Base-by-base conservation (phyloP, 2,329 filamentous ascomycete species). In the Teratosphaeria epicoccoides region DNA sequence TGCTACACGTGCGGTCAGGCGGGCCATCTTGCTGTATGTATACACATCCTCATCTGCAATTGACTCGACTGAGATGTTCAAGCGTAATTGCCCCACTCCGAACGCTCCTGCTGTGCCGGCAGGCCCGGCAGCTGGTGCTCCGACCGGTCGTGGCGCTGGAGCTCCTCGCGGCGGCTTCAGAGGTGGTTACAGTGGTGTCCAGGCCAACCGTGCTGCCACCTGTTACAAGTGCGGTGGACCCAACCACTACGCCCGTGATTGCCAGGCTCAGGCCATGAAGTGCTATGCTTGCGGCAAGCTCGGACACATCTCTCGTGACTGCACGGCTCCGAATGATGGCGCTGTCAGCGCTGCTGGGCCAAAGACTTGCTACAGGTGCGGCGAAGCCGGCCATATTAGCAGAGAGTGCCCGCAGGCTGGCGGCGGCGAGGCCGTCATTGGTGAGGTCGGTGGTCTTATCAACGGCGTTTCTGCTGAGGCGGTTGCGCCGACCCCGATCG, bases 361-460 rank as follows among this genome's bases (percentile, higher is more conserved):
- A 68, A 98, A 97, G 83, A 95, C 90, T 59, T 98, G 93, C 82
- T 98, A 98, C 77, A 86, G 90, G 71, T 98, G 93, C 69, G 88
- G 91, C 60, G 87, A 96, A 76, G 83, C 89, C 53, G 93, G 93
- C 49, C 91, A 97, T 73, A 97, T 97, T 72, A 95, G 88, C 53
- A 86, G 91, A 57, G 91, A 97, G 63, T 96, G 93, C 77, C 86
- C 89, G 71, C 89, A 81, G 83, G 72, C 72, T 44, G 60, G 60
- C 49, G 66, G 64, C 52, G 63, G 64, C 49, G 61, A 63, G 50
- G 49, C 43, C 22, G 22, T 47, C 7, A 52, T 52, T 47, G 50
- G 53, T 20, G 49, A 54, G 25, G 24, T 20, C 24, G 46, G 26
- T 12, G 43, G 43, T 12, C 37, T 37, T 17, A 24, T 20, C 24